Base-by-base conservation (phyloP, 495 filamentous ascomycete species). In the Sordaria brevicollis region DNA sequence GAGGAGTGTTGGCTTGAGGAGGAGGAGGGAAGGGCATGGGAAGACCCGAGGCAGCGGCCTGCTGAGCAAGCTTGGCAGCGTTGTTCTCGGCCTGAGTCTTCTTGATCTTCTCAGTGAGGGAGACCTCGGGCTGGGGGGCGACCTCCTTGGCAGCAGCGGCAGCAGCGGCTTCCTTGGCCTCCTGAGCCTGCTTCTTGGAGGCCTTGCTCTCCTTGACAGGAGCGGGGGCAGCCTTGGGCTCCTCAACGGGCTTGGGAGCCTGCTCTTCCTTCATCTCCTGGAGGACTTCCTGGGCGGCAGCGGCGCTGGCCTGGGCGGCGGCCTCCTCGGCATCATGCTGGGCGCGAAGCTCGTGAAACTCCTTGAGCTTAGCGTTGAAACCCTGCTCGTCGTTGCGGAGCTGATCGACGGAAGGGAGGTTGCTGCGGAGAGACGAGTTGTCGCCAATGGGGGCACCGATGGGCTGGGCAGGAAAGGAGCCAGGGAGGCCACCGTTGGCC, bases 61-160 rank as follows among this genome's bases (percentile, higher is more conserved):
- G 83, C 67, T 90, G 83, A 71, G 88, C 84, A 74, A 92, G 88
- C 75, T 89, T 89, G 19, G 86, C 83, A 34, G 76, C 77, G 29
- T 62, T 62, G 49, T 62, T 31, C 49, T 80, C 79, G 10, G 82
- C 85, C 72, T 86, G 85, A 29, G 92, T 91, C 79, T 93, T 91
- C 77, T 93, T 91, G 7, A 95, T 92, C 79, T 94, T 92, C 79
- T 97, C 91, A n/a, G 90, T 91, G 11, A 96, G 84, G 36, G 92
- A 92, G 1, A 93, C 84, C 31, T 74, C 74, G n/a, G 37, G 5
- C 65, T 66, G 67, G 8, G 39, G 33, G 34, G 35, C 21, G 5
- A 37, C 9, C 39, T 68, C 75, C 67, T 74, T 74, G 7, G 73
- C 10, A 25, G 35, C 67, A 43, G 68, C 38, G 7, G 73, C 10